Evolutionary conservation across 768 basidiomycete species (phyloP), one percentile per base, ranked within the genome.

Genomic region (Suillus alpinus): DNA sequence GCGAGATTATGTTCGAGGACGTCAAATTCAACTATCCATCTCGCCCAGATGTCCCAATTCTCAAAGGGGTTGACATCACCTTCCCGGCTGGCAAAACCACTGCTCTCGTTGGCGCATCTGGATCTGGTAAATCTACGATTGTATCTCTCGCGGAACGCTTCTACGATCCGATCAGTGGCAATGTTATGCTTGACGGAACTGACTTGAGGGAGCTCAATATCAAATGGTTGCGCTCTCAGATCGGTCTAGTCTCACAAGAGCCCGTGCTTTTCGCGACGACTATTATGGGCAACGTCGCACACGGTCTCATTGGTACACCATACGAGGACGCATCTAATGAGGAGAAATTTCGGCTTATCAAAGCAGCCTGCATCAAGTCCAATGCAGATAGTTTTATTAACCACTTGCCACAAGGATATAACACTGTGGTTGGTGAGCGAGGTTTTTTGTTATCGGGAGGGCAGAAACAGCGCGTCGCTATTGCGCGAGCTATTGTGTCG

Each of bases 21-120:
- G 77, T 86, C 68, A 70, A 76, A 59, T 86, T 86, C 75, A 77
- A 76, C 67, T 85, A 86, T 69, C 84, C 84, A 0, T 80, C 80
- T 20, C 74, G 77, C 26, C 71, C 43, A 31, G 76, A 74, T 50
- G 81, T 85, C 1, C 81, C 78, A 16, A 81, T 86, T 61, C 74
- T 86, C 51, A 80, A 79, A 71, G 76, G 70, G 51, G 68, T 81
- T 34, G 66, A 61, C 29, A 69, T 77, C 59, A 68, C 67, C 4
- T 81, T 83, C 72, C 73, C 74, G 32, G 75, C 76, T 3, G 81
- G 82, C 16, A 76, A 79, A 63, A 75, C 75, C 14, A 67, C 71
- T 20, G 77, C 77, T 10, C 72, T 78, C 36, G 78, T 78, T 34
- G 78, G 78, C 37, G 75, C 77, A 3, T 26, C 26, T 26, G 26